Percentiles rank a stretch among this genome's conserved stretches.
phyloP scores from a whole-genome alignment of 176 grass and related monocot genomes.

The Bothriochloa decipiens region DNA sequence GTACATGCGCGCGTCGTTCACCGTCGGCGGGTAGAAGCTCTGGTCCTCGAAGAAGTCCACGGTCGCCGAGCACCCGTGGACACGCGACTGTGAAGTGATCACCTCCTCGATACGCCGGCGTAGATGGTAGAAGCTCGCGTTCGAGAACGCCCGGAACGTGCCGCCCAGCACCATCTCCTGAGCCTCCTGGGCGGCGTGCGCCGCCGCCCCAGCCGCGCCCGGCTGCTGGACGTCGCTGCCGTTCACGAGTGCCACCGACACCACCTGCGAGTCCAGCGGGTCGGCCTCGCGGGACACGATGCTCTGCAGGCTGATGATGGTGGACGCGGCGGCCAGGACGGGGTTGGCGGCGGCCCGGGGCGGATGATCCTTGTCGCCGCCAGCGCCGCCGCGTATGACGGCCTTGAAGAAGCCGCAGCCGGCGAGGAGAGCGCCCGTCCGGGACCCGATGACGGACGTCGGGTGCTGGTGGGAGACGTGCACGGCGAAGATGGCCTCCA shows the following conservation, averaged over 20 bases:
- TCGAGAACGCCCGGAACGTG: constrained; percentile 96
- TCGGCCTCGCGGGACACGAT: constrained; percentile 85
- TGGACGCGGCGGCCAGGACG: constrained; percentile 70
- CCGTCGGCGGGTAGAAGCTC: constrained; percentile 95
- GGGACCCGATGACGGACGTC: constrained; percentile 75
- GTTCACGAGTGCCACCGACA: constrained; percentile 69
- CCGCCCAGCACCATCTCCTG: constrained; percentile 55
- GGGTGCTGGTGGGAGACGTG: constrained; percentile 78
- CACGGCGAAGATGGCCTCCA: constrained; percentile 94
- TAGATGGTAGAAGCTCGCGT: constrained; percentile 88
- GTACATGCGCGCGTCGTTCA: constrained; percentile 80
- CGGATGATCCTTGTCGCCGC: neutral
- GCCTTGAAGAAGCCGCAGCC: constrained; percentile 97
- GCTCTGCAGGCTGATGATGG: constrained; percentile 80
- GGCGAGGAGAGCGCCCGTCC: constrained; percentile 77
- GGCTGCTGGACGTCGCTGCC: neutral
- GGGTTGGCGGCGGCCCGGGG: constrained; percentile 19
- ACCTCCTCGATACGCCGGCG: constrained; percentile 95
- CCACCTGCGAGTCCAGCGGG: constrained; percentile 91
- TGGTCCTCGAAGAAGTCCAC: constrained; percentile 95
- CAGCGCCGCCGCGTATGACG: constrained; percentile 42
- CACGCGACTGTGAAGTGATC: constrained; percentile 68
- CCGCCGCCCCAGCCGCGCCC: too few relatives aligned
- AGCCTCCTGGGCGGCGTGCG: too few relatives aligned
- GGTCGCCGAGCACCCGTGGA: constrained; percentile 64